Conservation (phyloP, 805 yeast genomes). For the Yamadazyma laniorum region DNA sequence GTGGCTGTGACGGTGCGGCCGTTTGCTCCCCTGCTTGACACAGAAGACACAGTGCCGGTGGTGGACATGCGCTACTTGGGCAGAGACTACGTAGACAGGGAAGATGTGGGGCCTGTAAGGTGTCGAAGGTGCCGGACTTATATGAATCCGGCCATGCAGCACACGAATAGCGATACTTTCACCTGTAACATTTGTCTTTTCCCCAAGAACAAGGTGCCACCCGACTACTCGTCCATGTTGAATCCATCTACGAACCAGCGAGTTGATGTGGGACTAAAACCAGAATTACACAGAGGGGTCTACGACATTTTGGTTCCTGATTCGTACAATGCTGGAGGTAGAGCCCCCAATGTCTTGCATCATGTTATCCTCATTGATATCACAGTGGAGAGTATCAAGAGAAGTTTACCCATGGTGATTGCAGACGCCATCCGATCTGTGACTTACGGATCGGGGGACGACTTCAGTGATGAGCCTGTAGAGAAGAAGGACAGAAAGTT, state of each 20-base stretch:
- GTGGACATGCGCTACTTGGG: constrained; percentile 55
- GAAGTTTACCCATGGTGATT: constrained; percentile 58
- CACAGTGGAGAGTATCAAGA: constrained; percentile 54
- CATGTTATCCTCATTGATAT: constrained; percentile 76
- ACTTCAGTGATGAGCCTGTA: constrained; percentile 8
- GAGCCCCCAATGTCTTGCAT: constrained; percentile 49
- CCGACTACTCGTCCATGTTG: constrained; percentile 61
- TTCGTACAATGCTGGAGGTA: constrained; percentile 57
- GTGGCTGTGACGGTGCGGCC: constrained; percentile 81
- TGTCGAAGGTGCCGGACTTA: constrained; percentile 92
- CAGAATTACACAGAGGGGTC: constrained; percentile 79
- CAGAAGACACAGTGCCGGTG: constrained; percentile 61
- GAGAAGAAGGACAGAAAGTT: constrained; percentile 36
- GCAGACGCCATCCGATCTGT: constrained; percentile 68
- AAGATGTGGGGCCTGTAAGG: constrained; percentile 69
- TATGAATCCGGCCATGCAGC: constrained; percentile 79
- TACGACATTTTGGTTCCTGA: constrained; percentile 81
- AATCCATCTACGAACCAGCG: constrained; percentile 51
- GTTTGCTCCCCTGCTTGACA: constrained; percentile 59
- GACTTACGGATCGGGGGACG: constrained; percentile 20
- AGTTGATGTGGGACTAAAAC: constrained; percentile 59
- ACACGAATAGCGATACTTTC: constrained; percentile 59
- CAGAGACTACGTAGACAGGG: constrained; percentile 18
- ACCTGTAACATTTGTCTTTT: constrained; percentile 86
- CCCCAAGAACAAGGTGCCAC: constrained; percentile 61